A percentile compares a stretch with the other conserved stretches of the same genome.
phyloP scores from a whole-genome alignment of 352 stramenopile species.

The Aphanomyces cochlioides region DNA sequence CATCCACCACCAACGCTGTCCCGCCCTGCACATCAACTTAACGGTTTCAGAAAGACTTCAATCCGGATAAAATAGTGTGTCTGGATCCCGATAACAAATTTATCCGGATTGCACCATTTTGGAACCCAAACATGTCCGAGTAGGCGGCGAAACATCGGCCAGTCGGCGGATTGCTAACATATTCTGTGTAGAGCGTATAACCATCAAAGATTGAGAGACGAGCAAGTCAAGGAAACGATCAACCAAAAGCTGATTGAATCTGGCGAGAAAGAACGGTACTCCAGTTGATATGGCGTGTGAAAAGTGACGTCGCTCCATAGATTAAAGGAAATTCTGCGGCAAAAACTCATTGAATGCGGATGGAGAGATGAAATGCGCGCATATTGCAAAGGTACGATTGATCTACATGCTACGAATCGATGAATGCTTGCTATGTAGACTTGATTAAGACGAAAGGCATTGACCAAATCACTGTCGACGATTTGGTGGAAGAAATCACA shows the following conservation, averaged over 20 bases:
- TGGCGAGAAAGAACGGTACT: constrained; percentile 74
- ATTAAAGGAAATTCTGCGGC: constrained; percentile 84
- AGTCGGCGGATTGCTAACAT: background rate
- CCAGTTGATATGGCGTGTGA: background rate
- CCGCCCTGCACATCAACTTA: too few relatives aligned
- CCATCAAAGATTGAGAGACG: constrained; percentile 57
- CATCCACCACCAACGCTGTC: too few relatives aligned
- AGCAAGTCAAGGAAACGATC: constrained; percentile 70
- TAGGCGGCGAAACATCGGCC: background rate
- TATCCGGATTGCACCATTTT: background rate
- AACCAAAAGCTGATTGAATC: constrained; percentile 86
- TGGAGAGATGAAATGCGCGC: constrained; percentile 91
- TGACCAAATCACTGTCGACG: constrained; percentile 93
- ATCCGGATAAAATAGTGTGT: background rate
- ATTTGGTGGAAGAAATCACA: constrained; percentile 91
- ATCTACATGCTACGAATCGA: background rate
- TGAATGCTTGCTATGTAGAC: constrained; percentile 45
- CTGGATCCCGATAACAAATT: background rate
- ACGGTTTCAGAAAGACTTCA: background rate
- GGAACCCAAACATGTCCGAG: background rate
- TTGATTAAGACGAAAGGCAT: constrained; percentile 92
- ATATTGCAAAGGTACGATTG: constrained; percentile 70
- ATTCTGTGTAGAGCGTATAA: constrained; percentile 41
- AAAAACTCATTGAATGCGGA: constrained; percentile 86
- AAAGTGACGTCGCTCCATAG: constrained; percentile 28